Evolutionary conservation across 345 rosid genomes (phyloP).

Genomic region (Gossypium australe): DNA sequence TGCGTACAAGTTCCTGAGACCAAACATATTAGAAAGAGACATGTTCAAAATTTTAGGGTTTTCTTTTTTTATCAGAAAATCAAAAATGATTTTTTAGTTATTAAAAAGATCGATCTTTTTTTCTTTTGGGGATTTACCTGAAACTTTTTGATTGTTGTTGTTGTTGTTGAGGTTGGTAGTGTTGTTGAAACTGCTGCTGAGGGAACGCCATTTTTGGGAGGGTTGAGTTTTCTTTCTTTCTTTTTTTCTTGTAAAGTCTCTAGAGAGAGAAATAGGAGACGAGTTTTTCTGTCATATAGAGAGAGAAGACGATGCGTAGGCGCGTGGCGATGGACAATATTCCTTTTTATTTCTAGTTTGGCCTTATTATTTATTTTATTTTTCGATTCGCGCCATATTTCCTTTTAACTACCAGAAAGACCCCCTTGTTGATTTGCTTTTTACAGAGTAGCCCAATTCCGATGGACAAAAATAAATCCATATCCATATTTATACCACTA

Average conservation of each 20-base stretch:
- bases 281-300: neutral
- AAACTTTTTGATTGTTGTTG: constrained; percentile 43
- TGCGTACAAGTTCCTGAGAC: constrained; percentile 38
- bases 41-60: constrained; percentile 1
- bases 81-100: neutral
- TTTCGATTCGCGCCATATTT: neutral
- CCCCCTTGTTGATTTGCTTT: neutral
- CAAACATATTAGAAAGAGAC: neutral
- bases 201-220: constrained; percentile 49
- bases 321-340: constrained; percentile 13
- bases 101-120: neutral
- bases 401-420: neutral
- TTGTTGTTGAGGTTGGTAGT: constrained; percentile 32
- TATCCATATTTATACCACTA: too few species aligned
- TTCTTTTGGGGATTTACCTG: constrained; percentile 30
- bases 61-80: neutral
- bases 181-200: constrained; percentile 41
- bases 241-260: too few species aligned
- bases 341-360: constrained; percentile 7
- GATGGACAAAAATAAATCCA: neutral
- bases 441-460: neutral
- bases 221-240: neutral
- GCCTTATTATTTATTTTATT: neutral
- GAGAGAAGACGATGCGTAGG: constrained; percentile 16
- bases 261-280: constrained; percentile 12